Evolutionary conservation across 805 yeast species (phyloP).

Genomic region (Pachysolen tannophilus): DNA sequence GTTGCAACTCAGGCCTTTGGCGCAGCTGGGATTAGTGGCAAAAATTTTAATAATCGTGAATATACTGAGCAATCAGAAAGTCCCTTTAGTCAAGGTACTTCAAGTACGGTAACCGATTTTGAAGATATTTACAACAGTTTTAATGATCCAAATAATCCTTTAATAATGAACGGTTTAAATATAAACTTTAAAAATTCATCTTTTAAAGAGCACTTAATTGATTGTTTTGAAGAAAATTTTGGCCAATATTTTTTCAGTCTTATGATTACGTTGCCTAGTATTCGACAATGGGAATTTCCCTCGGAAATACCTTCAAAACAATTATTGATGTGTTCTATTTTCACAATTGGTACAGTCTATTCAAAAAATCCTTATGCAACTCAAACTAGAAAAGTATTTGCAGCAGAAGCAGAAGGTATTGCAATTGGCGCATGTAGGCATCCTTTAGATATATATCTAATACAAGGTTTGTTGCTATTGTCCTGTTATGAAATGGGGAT

Average conservation of each 20-base stretch:
- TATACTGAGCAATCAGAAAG: background rate
- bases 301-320: conserved; percentile 15
- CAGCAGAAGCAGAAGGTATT: conserved; percentile 18
- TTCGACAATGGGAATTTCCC: conserved; percentile 14
- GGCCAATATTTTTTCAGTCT: conserved; percentile 11
- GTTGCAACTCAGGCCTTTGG: too few relatives aligned
- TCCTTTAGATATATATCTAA: conserved; percentile 16
- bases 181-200: conserved; percentile 12
- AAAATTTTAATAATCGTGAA: conserved; percentile 4
- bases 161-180: conserved; percentile 10
- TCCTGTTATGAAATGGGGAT: conserved; percentile 24
- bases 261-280: conserved; percentile 8
- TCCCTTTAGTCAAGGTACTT: conserved; percentile 5
- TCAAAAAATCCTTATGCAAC: conserved; percentile 13
- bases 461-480: conserved; percentile 18
- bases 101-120: background rate
- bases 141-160: conserved; percentile 3
- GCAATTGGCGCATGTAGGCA: conserved; percentile 16
- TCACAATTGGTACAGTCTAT: conserved; percentile 18
- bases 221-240: conserved; percentile 12
- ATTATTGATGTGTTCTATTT: conserved; percentile 17
- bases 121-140: background rate
- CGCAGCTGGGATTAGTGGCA: background rate
- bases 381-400: conserved; percentile 11
- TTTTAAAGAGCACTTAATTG: conserved; percentile 4